Conservation (phyloP, 495 filamentous ascomycete species). For the Pyrenula massariospora region DNA sequence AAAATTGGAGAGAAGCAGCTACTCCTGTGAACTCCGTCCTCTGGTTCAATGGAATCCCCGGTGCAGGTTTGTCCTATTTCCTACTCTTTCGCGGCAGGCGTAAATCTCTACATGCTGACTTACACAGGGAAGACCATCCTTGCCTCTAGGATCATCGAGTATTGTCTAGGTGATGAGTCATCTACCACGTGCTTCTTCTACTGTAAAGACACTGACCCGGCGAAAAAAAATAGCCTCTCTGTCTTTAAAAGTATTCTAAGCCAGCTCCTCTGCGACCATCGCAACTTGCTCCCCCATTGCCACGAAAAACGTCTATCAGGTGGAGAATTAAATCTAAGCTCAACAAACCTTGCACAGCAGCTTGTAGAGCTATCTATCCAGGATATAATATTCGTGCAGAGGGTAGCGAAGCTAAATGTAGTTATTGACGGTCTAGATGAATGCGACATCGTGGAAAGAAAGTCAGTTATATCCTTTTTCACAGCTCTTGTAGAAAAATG, state of each 20-base stretch:
- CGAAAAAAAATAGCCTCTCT: constrained; percentile 16
- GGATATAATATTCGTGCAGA: constrained; percentile 14
- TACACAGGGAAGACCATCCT: constrained; percentile 29
- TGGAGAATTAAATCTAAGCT: constrained; percentile 15
- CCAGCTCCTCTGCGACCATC: constrained; percentile 23
- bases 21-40: constrained; percentile 9
- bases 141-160: constrained; percentile 23
- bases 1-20: constrained; percentile 17
- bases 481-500: constrained; percentile 10
- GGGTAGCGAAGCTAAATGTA: constrained; percentile 16
- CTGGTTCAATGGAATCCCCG: constrained; percentile 31
- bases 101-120: constrained; percentile 1
- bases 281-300: constrained; percentile 16
- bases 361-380: constrained; percentile 20
- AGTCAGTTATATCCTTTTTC: constrained; percentile 5
- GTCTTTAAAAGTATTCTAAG: constrained; percentile 20
- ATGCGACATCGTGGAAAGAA: constrained; percentile 10
- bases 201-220: constrained; percentile 22
- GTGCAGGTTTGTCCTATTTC: constrained; percentile 23
- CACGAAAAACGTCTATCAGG: constrained; percentile 14
- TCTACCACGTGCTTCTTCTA: constrained; percentile 25
- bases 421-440: constrained; percentile 38
- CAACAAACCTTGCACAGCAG: constrained; percentile 9
- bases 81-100: not conserved
- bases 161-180: constrained; percentile 9